These are phyloP conservation scores for Alternaria dauci DNA, from an alignment of 2,329 filamentous ascomycete species.

Conservation along the genomic window DNA sequence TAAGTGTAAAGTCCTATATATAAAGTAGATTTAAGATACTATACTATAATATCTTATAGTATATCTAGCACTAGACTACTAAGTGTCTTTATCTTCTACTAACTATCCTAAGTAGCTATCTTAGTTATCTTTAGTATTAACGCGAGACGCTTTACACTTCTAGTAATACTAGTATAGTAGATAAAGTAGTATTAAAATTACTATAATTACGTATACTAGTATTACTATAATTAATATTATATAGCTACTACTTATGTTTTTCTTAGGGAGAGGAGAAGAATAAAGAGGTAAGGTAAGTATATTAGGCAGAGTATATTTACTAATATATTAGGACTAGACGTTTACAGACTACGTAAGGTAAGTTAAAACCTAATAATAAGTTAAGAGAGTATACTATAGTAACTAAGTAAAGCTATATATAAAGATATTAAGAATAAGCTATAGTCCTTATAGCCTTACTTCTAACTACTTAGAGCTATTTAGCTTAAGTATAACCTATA, in stretches of 20 bases:
- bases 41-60: neutral
- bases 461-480: too few relatives aligned
- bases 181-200: neutral
- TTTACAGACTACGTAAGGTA: neutral
- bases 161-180: neutral
- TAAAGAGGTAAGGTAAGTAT: neutral
- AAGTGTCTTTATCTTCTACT: neutral
- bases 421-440: too few relatives aligned
- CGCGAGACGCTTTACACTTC: neutral
- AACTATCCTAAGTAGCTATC: neutral
- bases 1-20: too few relatives aligned
- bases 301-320: neutral
- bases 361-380: too few relatives aligned
- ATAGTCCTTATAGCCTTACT: too few relatives aligned
- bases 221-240: neutral
- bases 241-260: neutral
- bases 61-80: neutral
- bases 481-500: too few relatives aligned
- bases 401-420: too few relatives aligned
- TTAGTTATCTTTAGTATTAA: neutral
- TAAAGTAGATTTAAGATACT: neutral
- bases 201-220: neutral
- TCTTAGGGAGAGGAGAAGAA: neutral
- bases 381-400: too few relatives aligned
- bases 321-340: neutral